These are phyloP conservation scores for Datura wrightii DNA, from an alignment of 257 asterid genomes.

Conservation along the genomic window DNA sequence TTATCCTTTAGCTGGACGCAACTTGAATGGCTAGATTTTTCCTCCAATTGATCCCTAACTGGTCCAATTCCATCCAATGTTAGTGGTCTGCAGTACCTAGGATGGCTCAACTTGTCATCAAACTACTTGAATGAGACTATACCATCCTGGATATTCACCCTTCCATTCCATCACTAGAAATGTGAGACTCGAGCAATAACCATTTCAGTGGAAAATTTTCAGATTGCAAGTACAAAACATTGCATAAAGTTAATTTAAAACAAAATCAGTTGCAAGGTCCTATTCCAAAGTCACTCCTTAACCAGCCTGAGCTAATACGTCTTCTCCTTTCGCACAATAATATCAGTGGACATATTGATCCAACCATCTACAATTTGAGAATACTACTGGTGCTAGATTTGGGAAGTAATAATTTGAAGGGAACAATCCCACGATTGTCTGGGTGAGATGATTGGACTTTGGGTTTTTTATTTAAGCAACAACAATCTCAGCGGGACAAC, in stretches of 20 bases:
- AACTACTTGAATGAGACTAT: no score
- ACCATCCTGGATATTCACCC: background rate
- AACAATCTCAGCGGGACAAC: background rate
- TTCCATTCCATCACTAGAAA: no score
- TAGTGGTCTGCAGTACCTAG: no score
- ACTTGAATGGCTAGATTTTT: no score
- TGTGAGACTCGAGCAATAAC: background rate
- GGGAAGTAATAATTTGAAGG: background rate
- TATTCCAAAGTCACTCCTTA: background rate
- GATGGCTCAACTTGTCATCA: no score
- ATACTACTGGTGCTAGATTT: background rate
- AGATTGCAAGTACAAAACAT: background rate
- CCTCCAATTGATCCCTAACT: no score
- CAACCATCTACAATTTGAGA: background rate
- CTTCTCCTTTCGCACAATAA: background rate
- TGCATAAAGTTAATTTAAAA: accelerated
- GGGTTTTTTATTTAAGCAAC: background rate
- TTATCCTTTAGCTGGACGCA: no score
- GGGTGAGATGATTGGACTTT: background rate
- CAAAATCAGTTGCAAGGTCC: background rate
- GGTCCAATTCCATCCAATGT: no score
- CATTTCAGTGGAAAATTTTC: background rate
- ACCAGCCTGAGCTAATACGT: accelerated
- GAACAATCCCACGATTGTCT: background rate
- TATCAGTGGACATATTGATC: background rate